phyloP scores from a whole-genome alignment of 1,284 basidiomycete species.

The Athelia sp. region DNA sequence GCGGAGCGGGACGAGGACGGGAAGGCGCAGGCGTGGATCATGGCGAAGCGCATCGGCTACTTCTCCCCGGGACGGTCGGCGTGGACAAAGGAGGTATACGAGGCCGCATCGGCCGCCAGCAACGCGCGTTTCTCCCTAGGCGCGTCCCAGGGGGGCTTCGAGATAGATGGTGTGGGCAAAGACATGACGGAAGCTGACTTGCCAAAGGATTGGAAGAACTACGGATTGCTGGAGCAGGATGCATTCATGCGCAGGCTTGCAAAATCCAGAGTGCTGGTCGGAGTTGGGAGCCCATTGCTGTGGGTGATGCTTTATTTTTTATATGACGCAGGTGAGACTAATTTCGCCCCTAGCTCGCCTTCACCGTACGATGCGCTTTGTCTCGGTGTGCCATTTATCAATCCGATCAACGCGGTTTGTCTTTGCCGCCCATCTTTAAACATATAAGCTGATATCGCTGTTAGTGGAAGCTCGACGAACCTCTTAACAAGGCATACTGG shows the following conservation, averaged over 20 bases:
- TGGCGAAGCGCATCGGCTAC: too few relatives aligned
- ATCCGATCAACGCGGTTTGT: conserved; percentile 2
- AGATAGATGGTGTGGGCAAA: too few relatives aligned
- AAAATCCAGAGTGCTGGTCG: conserved; percentile 6
- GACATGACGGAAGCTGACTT: background rate
- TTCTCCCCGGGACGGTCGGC: too few relatives aligned
- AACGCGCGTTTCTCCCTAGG: too few relatives aligned
- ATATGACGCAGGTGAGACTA: too few relatives aligned
- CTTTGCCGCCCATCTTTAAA: background rate
- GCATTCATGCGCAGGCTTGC: background rate
- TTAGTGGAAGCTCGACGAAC: background rate
- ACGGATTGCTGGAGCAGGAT: conserved; percentile 1
- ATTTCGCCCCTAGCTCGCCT: conserved; percentile 6
- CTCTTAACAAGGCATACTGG: background rate
- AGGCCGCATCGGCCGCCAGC: too few relatives aligned
- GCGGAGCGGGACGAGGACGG: too few relatives aligned
- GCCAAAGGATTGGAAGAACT: conserved; percentile 1
- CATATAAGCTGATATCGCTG: background rate
- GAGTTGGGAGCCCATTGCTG: conserved; percentile 4
- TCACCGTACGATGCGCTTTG: conserved; percentile 10
- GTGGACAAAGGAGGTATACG: too few relatives aligned
- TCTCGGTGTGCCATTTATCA: conserved; percentile 11
- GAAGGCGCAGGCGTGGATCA: too few relatives aligned
- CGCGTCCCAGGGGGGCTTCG: too few relatives aligned
- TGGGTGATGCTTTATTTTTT: too few relatives aligned